Conservation (phyloP, 768 basidiomycete species). For the Termitomyces bulborhizus region DNA sequence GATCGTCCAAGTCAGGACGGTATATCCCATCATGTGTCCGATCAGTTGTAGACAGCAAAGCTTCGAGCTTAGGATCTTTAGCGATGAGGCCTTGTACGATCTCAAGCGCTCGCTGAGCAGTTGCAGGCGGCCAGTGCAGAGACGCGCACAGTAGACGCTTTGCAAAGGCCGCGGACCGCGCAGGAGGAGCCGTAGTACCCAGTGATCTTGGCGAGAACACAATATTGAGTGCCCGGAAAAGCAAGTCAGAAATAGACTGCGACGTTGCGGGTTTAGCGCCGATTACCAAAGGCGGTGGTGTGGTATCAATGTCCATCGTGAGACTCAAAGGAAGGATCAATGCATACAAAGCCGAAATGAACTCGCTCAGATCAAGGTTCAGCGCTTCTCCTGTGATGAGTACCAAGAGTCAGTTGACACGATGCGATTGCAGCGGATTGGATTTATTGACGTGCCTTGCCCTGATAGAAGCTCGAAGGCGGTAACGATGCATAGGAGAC, state of each 20-base stretch:
- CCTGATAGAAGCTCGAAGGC: slow-evolving; percentile 97
- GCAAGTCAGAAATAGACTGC: slow-evolving; percentile 52
- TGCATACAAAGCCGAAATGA: slow-evolving; percentile 77
- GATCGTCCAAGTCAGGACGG: slow-evolving; percentile 82
- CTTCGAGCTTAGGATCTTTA: slow-evolving; percentile 77
- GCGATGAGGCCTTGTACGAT: slow-evolving; percentile 69
- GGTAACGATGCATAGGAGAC: slow-evolving; percentile 84
- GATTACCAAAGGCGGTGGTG: slow-evolving; percentile 22
- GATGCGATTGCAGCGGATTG: slow-evolving; percentile 2
- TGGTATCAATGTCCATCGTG: slow-evolving; percentile 56
- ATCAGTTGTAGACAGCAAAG: slow-evolving; percentile 83
- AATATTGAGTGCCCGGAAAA: slow-evolving; percentile 81
- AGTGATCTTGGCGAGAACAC: slow-evolving; percentile 73
- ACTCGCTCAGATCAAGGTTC: slow-evolving; percentile 90
- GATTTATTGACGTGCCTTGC: slow-evolving; percentile 57
- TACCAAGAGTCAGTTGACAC: slow-evolving; percentile 4
- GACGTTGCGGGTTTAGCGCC: slow-evolving; percentile 21
- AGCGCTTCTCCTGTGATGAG: slow-evolving; percentile 79
- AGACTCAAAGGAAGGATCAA: slow-evolving; percentile 73
- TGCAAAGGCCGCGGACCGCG: slow-evolving; percentile 85
- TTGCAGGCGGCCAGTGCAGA: slow-evolving; percentile 71
- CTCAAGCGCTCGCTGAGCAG: slow-evolving; percentile 61
- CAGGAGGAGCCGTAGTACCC: slow-evolving; percentile 49
- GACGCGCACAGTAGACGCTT: slow-evolving; percentile 85
- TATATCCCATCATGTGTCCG: slow-evolving; percentile 80